Base-by-base conservation (phyloP, 2,329 filamentous ascomycete genomes). In the Sordariomycetes sp. region DNA sequence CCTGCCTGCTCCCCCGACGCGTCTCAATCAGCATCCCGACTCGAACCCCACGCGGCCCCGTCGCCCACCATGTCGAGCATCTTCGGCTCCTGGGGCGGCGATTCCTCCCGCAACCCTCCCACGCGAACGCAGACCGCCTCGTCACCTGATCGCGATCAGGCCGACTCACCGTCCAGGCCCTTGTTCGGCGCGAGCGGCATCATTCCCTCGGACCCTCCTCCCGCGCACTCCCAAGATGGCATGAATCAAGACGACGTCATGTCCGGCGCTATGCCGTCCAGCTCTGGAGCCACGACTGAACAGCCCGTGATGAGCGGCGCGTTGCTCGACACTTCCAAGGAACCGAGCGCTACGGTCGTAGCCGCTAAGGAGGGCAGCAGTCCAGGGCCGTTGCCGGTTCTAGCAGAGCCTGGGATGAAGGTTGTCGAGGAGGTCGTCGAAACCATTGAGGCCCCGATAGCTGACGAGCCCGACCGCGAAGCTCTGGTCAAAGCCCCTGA, bases 301-400 rank as follows among this genome's bases (percentile, higher is more conserved):
- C 31, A 33, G 21, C 31, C 31, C 23, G 26, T 21, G 15, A 33
- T 33, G 31, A 25, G 21, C n/a, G 31, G 31, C 14, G 31, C 31
- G 20, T 16, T 33, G 20, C 18, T 7, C 8, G 21, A 24, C 6
- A 21, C 17, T 14, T 14, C 25, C 4, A n/a, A 28, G 25, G 25
- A n/a, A n/a, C 25, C 21, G n/a, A n/a, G n/a, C n/a, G n/a, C n/a
- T n/a, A n/a, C n/a, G n/a, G n/a, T n/a, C 21, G 8, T 16, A 28
- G 8, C 25, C 8, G n/a, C 14, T 14, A 16, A 28, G n/a, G 17
- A 28, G 25, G 25, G 17, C 8, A 8, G 14, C 25, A 16, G n/a
- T 8, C 25, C n/a, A 8, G 25, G 17, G n/a, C 8, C 4, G 25
- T 28, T 14, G 23, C 23, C 25, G 17, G 8, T 6, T 3, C 8